Conservation (phyloP, 495 filamentous ascomycete species). For the Xylaria acuta region DNA sequence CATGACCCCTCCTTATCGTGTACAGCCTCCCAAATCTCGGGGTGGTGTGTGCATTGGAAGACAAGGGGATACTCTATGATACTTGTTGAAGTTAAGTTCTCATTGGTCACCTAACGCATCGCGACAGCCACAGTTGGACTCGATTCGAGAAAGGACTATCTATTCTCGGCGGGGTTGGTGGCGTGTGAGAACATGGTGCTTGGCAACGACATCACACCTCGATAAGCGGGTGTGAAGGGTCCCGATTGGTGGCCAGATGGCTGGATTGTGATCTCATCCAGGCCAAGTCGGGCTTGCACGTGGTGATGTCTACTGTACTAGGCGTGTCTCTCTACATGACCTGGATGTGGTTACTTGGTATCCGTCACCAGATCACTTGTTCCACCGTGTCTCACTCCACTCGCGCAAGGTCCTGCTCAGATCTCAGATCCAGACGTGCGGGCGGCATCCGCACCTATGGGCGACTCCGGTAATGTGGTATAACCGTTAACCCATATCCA, state of each 20-base stretch:
- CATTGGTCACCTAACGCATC: too few species aligned
- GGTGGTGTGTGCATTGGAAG: neutral
- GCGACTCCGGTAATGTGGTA: neutral
- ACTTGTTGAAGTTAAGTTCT: neutral
- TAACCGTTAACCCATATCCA: neutral
- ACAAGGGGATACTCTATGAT: too few species aligned
- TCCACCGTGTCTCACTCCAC: neutral
- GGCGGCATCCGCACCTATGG: neutral
- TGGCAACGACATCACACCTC: neutral
- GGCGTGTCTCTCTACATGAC: too few species aligned
- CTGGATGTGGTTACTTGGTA: neutral
- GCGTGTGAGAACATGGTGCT: neutral
- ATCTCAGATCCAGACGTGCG: neutral
- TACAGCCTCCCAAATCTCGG: neutral
- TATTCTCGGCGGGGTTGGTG: neutral
- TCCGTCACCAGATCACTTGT: neutral
- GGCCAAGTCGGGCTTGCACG: neutral
- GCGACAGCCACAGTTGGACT: too few species aligned
- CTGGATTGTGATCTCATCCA: neutral
- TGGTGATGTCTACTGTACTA: too few species aligned
- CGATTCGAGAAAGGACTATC: neutral
- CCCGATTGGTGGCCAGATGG: neutral
- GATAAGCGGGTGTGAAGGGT: neutral
- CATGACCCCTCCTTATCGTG: constrained; percentile 35
- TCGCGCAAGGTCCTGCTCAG: too few species aligned